Percentiles rank a stretch among this genome's conserved stretches.
These are phyloP conservation scores for Fusarium illudens DNA, from an alignment of 2,329 filamentous ascomycete species.

Conservation along the genomic window DNA sequence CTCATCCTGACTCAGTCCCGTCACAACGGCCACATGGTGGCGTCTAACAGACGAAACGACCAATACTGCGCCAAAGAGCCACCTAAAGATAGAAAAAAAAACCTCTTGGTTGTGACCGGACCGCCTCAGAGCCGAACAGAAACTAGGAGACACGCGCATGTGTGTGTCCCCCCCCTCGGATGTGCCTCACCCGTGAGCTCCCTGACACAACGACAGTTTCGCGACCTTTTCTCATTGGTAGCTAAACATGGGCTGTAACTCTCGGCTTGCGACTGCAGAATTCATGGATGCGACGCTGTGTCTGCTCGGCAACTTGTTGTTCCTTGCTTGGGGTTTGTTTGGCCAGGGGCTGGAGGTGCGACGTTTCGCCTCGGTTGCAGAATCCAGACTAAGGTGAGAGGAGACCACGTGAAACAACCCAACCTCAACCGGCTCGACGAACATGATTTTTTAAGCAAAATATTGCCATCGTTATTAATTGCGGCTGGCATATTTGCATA, in stretches of 20 bases:
- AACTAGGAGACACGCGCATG: slow-evolving; percentile 20
- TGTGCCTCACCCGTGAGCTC: slow-evolving; percentile 33
- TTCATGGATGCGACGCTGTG: not conserved
- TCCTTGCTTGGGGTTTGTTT: not conserved
- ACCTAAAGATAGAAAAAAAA: slow-evolving; percentile 7
- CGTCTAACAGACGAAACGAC: slow-evolving; percentile 22
- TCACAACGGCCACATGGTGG: not conserved
- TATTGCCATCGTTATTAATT: not conserved
- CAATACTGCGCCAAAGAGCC: slow-evolving; percentile 2
- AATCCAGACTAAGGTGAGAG: not conserved
- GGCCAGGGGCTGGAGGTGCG: not conserved
- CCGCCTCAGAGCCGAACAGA: slow-evolving; percentile 12
- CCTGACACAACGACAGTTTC: slow-evolving; percentile 37
- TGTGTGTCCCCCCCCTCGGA: slow-evolving; percentile 27
- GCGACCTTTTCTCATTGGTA: slow-evolving; percentile 6
- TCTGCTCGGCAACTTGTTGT: not conserved
- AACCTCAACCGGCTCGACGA: not conserved
- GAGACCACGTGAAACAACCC: not conserved
- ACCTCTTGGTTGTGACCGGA: slow-evolving; percentile 22
- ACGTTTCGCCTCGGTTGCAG: slow-evolving; percentile 35
- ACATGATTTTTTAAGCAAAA: not conserved
- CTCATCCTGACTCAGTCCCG: not conserved
- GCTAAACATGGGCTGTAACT: not conserved
- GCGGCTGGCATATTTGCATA: not conserved
- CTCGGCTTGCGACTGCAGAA: slow-evolving; percentile 10